Evolutionary conservation across 164 flowering plant genomes (phyloP).

Genomic region (Stephania cephalantha): DNA sequence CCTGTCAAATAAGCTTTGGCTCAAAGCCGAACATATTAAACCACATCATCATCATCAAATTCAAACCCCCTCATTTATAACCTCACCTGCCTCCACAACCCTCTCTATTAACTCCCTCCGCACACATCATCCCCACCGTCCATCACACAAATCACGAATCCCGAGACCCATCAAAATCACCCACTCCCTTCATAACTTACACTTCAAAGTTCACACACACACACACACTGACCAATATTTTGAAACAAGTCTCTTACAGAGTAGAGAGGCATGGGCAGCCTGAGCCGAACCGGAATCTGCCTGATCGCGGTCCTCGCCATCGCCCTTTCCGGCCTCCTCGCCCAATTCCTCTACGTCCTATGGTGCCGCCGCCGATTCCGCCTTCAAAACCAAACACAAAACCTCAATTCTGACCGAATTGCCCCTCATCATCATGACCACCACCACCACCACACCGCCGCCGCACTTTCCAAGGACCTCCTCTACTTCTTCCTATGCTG

Average conservation of each 20-base stretch:
- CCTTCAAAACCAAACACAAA: conserved; percentile 6
- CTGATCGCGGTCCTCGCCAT: conserved; percentile 19
- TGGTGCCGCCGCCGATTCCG: conserved; percentile 28
- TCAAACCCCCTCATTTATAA: not conserved
- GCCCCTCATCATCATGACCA: too few relatives aligned
- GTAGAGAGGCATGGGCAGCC: conserved; percentile 16
- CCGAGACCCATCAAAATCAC: too few relatives aligned
- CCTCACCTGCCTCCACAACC: not conserved
- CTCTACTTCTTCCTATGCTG: conserved; percentile 47
- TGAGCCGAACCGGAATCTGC: conserved; percentile 21
- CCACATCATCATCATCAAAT: not conserved
- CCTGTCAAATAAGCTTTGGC: too few relatives aligned
- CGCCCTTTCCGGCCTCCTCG: conserved; percentile 17
- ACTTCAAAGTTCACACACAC: too few relatives aligned
- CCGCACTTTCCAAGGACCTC: conserved; percentile 35
- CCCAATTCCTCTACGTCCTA: conserved; percentile 29
- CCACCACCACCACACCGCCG: too few relatives aligned
- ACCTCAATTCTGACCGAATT: too few relatives aligned
- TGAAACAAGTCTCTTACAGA: too few relatives aligned
- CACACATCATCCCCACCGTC: not conserved
- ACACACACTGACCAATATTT: too few relatives aligned
- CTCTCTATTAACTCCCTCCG: not conserved
- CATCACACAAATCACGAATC: not conserved
- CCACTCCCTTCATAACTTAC: too few relatives aligned
- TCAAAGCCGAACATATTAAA: too few relatives aligned